These are phyloP conservation scores for Sporopachydermia lactativora DNA, from an alignment of 805 yeast species.

Conservation along the genomic window DNA sequence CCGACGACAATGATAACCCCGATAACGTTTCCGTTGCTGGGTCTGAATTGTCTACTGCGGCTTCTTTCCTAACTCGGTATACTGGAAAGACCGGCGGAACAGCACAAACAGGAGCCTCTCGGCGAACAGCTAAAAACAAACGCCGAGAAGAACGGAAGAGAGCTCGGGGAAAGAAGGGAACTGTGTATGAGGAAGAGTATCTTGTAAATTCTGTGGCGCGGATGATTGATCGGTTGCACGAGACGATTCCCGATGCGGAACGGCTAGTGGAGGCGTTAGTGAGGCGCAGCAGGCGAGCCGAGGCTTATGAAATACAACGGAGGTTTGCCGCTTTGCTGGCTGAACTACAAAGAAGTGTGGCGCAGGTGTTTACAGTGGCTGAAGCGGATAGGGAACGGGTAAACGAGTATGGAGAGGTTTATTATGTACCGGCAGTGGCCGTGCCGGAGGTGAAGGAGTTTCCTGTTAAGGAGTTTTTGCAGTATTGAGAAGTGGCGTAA, in stretches of 20 bases:
- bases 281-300: constrained; percentile 58
- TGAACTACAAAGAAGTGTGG: constrained; percentile 43
- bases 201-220: constrained; percentile 80
- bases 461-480: constrained; percentile 42
- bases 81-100: constrained; percentile 95
- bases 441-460: constrained; percentile 52
- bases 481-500: constrained; percentile 37
- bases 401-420: constrained; percentile 79
- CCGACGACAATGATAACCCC: constrained; percentile 55
- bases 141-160: constrained; percentile 92
- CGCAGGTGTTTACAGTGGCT: constrained; percentile 67
- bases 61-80: constrained; percentile 87
- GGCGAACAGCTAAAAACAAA: constrained; percentile 82
- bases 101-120: constrained; percentile 90
- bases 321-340: constrained; percentile 42
- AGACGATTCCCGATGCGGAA: constrained; percentile 61
- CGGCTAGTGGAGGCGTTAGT: constrained; percentile 62
- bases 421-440: constrained; percentile 63
- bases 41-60: constrained; percentile 83
- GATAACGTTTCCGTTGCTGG: constrained; percentile 94
- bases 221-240: constrained; percentile 65
- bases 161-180: constrained; percentile 96
- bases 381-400: constrained; percentile 81
- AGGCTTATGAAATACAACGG: constrained; percentile 71
- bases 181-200: constrained; percentile 94